Evolutionary conservation across 805 yeast genomes (phyloP), one percentile per base, ranked within the genome.

Genomic region (Huiozyma sinensis): DNA sequence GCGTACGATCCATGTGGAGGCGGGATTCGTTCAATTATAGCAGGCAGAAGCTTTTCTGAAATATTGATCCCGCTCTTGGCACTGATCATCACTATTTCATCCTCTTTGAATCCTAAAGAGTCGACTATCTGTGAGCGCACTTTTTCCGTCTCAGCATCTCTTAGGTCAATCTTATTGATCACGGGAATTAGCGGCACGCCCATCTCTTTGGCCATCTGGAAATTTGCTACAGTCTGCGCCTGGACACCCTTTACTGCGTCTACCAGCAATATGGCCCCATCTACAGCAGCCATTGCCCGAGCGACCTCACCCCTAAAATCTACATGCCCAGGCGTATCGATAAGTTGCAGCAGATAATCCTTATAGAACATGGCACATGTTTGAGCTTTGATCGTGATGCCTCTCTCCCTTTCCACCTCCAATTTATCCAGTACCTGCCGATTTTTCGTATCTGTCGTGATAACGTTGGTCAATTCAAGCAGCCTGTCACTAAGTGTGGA

Each of bases 141-240:
- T 44, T 77, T 68, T 1, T 81, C 81, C 1, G 88, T 79, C 58
- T 90, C 87, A 0, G 97, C 96, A 41, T 52, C 50, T 48, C 83
- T 92, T 43, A 90, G 66, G 64, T 90, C 98, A 40, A 90, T 83
- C 57, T 90, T 90, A 66, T 90, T 90, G 41, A 90, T 84, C 12
- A 90, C 86, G 0, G 98, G 97, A 1, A 90, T 72, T 50, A 90
- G 67, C 51, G 79, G 79, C 49, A 92, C 72, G 7, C 81, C 84
- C 79, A 87, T 74, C 45, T 90, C 81, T 57, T 83, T 83, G 0
- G 97, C 98, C 44, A 90, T 69, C 56, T 82, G 86, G 64, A 85
- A 90, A 61, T 92, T 90, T 27, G 98, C 97, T n/a, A 90, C 97
- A 0, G 98, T 92, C 61, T 90, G 98, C 0, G 97, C 97, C 61